phyloP scores from a whole-genome alignment of 208 protist genomes.

The Crithidia sp. region DNA sequence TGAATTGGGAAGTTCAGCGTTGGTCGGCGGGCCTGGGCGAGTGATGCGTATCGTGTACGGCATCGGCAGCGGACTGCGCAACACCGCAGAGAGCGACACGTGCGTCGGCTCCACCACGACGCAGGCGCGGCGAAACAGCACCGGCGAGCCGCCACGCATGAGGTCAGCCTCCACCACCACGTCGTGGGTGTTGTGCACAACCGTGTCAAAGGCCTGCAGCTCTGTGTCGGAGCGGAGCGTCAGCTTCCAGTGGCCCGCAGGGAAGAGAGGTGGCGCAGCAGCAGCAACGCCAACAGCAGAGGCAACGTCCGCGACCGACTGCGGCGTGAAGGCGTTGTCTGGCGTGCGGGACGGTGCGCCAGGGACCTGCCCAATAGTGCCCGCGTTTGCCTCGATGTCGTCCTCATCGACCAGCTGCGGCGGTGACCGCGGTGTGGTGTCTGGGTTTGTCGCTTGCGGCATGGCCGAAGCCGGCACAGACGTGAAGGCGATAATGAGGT shows the following conservation, averaged over 20 bases:
- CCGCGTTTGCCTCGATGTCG: neutral
- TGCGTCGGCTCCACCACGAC: conserved; percentile 58
- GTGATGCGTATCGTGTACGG: conserved; percentile 58
- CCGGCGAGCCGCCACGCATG: conserved; percentile 45
- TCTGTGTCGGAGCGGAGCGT: conserved; percentile 55
- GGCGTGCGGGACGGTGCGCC: neutral
- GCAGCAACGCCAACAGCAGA: neutral
- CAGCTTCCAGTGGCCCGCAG: conserved; percentile 63
- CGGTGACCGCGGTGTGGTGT: neutral
- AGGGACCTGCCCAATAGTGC: neutral
- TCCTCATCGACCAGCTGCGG: neutral
- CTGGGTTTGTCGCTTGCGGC: no score
- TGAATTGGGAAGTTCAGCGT: neutral
- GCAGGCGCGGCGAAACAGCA: conserved; percentile 72
- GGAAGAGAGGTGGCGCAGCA: conserved; percentile 25
- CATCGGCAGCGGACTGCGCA: conserved; percentile 44
- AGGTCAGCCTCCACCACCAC: conserved; percentile 56
- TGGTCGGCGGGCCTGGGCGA: neutral
- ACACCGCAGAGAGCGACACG: conserved; percentile 53
- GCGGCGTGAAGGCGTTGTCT: neutral
- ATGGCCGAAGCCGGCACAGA: conserved; percentile 23
- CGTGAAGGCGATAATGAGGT: conserved; percentile 79
- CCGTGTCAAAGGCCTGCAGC: conserved; percentile 54
- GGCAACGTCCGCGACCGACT: neutral
- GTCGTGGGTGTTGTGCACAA: conserved; percentile 44